A percentile compares a stretch with the other conserved stretches of the same genome.
Evolutionary conservation across 2,329 filamentous ascomycete species (phyloP).

Genomic region (Fusarium fujikuroi): DNA sequence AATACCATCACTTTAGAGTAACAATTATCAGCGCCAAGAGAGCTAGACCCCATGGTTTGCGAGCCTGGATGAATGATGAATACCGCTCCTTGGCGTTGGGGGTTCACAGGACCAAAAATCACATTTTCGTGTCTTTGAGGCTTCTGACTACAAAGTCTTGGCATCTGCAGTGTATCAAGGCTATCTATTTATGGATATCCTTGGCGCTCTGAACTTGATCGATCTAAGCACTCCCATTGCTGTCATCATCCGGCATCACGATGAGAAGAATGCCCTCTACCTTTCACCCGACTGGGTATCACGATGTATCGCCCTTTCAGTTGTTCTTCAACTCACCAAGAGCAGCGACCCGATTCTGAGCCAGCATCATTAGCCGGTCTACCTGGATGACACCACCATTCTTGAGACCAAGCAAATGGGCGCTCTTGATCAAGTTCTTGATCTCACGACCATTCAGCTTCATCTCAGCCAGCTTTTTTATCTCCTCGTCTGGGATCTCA

Average conservation of each 20-base stretch:
- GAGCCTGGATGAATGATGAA: not conserved
- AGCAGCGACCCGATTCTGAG: constrained; percentile 45
- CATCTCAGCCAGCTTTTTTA: constrained; percentile 52
- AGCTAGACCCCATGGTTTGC: not conserved
- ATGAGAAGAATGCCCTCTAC: not conserved
- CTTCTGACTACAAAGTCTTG: rapidly evolving
- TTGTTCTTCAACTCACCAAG: not conserved
- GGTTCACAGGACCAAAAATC: not conserved
- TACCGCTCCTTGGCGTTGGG: not conserved
- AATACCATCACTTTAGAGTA: not conserved
- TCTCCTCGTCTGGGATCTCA: constrained; percentile 40
- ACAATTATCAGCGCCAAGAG: not conserved
- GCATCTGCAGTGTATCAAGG: not conserved
- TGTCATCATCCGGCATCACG: not conserved
- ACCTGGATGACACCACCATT: constrained; percentile 43
- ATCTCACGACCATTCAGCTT: constrained; percentile 61
- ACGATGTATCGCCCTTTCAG: not conserved
- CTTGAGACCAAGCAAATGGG: constrained; percentile 50
- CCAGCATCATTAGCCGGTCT: constrained; percentile 47
- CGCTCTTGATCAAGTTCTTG: constrained; percentile 58
- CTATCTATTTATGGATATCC: not conserved
- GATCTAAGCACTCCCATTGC: not conserved
- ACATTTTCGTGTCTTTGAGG: rapidly evolving
- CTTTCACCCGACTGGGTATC: rapidly evolving
- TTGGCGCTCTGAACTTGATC: not conserved